Conservation (phyloP, 2,329 filamentous ascomycete species). For the Apiospora malaysiana region DNA sequence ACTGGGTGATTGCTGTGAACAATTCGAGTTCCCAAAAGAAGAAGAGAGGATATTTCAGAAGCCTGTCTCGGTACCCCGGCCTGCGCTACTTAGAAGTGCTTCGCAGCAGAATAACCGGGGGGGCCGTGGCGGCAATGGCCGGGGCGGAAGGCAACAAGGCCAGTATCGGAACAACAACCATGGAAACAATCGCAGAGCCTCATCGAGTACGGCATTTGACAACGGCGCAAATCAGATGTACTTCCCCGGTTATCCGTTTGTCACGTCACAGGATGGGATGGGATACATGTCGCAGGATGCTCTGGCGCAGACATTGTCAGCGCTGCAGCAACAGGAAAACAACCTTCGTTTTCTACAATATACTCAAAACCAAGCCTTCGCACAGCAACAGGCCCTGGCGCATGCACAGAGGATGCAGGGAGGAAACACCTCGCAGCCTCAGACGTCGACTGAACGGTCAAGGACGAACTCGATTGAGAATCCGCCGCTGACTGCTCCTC, state of each 20-base stretch:
- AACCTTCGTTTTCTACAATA: constrained; percentile 53
- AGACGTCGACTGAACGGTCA: constrained; percentile 54
- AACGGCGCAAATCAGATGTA: constrained; percentile 48
- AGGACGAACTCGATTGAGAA: constrained; percentile 70
- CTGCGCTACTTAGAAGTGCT: constrained; percentile 64
- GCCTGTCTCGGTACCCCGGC: constrained; percentile 59
- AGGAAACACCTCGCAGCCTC: constrained; percentile 37
- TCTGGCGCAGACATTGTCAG: constrained; percentile 51
- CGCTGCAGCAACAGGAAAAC: constrained; percentile 53
- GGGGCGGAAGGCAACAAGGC: constrained; percentile 52
- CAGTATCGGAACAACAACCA: constrained; percentile 47
- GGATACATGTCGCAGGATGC: constrained; percentile 54
- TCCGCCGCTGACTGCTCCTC: constrained; percentile 62
- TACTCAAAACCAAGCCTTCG: constrained; percentile 51
- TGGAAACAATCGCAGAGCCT: constrained; percentile 55
- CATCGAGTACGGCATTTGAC: constrained; percentile 60
- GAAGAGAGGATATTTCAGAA: constrained; percentile 69
- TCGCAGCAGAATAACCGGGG: constrained; percentile 63
- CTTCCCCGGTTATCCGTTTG: constrained; percentile 46
- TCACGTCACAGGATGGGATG: constrained; percentile 53
- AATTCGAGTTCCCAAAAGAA: constrained; percentile 86
- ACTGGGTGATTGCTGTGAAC: constrained; percentile 82
- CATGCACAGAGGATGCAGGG: constrained; percentile 51
- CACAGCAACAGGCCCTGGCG: constrained; percentile 50
- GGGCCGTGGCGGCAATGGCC: constrained; percentile 52